These are phyloP conservation scores for Diatrype stigma DNA, from an alignment of 2,329 filamentous ascomycete genomes.

Conservation along the genomic window DNA sequence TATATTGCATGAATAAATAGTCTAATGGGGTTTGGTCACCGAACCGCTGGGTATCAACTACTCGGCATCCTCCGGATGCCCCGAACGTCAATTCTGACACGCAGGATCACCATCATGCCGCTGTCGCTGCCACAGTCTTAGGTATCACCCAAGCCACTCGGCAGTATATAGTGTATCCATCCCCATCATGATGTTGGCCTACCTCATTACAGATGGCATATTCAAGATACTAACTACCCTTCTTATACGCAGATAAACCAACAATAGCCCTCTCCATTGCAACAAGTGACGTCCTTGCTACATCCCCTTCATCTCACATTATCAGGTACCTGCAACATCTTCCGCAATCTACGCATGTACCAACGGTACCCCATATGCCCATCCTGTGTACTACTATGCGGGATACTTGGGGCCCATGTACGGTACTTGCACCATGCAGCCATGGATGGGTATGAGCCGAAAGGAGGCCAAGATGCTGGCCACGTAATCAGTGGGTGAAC, in stretches of 20 bases:
- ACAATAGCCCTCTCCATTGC: no score
- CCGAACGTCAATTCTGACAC: conserved; percentile 1
- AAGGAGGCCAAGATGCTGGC: not conserved
- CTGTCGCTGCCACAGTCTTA: not conserved
- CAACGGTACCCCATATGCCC: not conserved
- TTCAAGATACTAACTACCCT: no score
- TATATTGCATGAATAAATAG: not conserved
- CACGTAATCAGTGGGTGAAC: not conserved
- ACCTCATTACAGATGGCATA: no score
- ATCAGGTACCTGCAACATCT: no score
- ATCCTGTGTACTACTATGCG: not conserved
- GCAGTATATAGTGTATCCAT: no score
- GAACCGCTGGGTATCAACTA: conserved; percentile 11
- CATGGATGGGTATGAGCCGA: not conserved
- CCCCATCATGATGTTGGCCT: no score
- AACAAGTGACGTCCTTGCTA: no score
- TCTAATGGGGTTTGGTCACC: not conserved
- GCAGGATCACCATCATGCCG: not conserved
- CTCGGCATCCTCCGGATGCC: conserved; percentile 24
- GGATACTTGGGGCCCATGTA: not conserved
- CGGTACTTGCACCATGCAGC: not conserved
- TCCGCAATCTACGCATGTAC: no score
- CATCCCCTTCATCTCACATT: no score
- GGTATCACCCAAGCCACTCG: not conserved
- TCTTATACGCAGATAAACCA: no score